These are phyloP conservation scores for Noccaea caerulescens DNA, from an alignment of 345 rosid species.

Conservation along the genomic window DNA sequence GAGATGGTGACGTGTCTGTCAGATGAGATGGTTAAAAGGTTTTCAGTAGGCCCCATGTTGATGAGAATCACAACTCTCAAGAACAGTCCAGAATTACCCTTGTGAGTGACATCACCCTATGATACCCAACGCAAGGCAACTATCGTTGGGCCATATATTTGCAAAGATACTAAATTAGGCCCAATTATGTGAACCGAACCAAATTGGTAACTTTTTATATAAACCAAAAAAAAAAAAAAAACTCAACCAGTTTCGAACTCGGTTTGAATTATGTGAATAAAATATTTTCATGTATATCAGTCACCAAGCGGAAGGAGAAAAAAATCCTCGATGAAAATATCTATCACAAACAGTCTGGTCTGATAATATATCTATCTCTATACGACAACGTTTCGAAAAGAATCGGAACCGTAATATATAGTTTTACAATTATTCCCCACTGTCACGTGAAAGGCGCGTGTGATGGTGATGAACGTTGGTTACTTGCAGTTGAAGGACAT, in stretches of 20 bases:
- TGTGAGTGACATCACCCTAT: neutral
- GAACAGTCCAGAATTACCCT: neutral
- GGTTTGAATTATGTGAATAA: neutral
- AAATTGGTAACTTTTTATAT: neutral
- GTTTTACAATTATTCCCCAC: neutral
- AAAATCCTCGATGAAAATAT: slow-evolving; percentile 29
- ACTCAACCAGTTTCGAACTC: neutral
- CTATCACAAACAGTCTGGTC: slow-evolving; percentile 28
- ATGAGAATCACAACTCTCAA: neutral
- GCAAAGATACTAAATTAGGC: neutral
- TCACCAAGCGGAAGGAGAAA: slow-evolving; percentile 23
- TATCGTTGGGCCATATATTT: neutral
- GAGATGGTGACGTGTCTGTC: neutral
- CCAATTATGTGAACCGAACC: neutral
- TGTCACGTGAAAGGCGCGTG: slow-evolving; percentile 43
- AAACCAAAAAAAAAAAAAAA: neutral
- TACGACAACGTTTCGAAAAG: slow-evolving; percentile 28
- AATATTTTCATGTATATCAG: slow-evolving; percentile 22
- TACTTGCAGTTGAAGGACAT: slow-evolving; percentile 48
- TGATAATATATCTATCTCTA: slow-evolving; percentile 23
- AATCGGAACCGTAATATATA: slow-evolving; percentile 18
- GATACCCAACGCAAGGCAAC: no score
- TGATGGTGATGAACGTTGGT: slow-evolving; percentile 42
- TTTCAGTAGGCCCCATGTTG: neutral
- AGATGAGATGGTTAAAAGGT: neutral